A percentile compares a stretch with the other conserved stretches of the same genome.
Evolutionary conservation across 2,329 filamentous ascomycete genomes (phyloP).

Genomic region (Plenodomus biglobosus): DNA sequence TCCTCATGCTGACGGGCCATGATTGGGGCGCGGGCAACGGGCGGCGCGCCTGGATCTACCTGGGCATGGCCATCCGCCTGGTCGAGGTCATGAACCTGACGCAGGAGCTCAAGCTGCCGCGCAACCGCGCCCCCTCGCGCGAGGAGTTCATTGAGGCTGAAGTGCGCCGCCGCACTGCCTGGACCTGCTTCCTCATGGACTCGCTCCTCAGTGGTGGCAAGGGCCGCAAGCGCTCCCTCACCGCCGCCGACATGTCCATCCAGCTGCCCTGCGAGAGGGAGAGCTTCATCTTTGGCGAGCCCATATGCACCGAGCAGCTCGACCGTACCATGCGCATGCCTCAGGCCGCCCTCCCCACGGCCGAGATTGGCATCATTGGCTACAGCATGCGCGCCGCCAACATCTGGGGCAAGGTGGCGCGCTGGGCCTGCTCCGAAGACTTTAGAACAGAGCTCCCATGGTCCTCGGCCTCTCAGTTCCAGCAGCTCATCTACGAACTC

Average conservation of each 20-base stretch:
- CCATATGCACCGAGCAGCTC: slow-evolving; percentile 40
- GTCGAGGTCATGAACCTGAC: slow-evolving; percentile 47
- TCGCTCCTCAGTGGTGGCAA: slow-evolving; percentile 47
- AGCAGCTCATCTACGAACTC: slow-evolving; percentile 39
- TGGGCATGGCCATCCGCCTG: slow-evolving; percentile 47
- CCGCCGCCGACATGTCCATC: slow-evolving; percentile 41
- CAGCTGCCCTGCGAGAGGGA: slow-evolving; percentile 46
- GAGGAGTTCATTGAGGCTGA: slow-evolving; percentile 48
- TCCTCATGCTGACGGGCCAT: slow-evolving; percentile 50
- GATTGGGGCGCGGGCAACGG: slow-evolving; percentile 52
- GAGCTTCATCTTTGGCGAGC: slow-evolving; percentile 45
- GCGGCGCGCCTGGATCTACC: slow-evolving; percentile 45
- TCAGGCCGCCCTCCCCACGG: slow-evolving; percentile 29
- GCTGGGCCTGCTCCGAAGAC: slow-evolving; percentile 44
- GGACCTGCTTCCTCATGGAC: slow-evolving; percentile 49
- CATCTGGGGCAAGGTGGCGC: slow-evolving; percentile 47
- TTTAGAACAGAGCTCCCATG: slow-evolving; percentile 43
- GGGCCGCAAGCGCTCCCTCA: slow-evolving; percentile 42
- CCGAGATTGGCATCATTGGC: slow-evolving; percentile 44
- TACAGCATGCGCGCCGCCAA: slow-evolving; percentile 46
- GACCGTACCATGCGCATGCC: slow-evolving; percentile 36
- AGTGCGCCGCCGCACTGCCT: slow-evolving; percentile 44
- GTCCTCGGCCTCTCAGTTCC: slow-evolving; percentile 40
- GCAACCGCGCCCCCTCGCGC: slow-evolving; percentile 36
- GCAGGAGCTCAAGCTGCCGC: slow-evolving; percentile 37